These are phyloP conservation scores for Camelina hispida DNA, from an alignment of 345 rosid genomes.

Conservation along the genomic window DNA sequence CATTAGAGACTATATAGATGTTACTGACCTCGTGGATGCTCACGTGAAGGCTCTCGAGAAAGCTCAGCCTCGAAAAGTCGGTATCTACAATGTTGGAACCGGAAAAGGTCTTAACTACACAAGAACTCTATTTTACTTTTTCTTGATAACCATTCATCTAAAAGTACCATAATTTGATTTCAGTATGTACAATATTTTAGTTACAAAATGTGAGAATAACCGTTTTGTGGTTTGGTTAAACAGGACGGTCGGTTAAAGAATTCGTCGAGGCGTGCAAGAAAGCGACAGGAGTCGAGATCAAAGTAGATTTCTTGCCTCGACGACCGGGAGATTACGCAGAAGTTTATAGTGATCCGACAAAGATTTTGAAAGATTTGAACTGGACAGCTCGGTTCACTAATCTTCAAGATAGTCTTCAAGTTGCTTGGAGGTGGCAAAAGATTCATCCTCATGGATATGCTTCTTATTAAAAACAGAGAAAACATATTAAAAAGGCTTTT, in stretches of 20 bases:
- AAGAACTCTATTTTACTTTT: not conserved
- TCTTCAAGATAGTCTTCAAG: slow-evolving; percentile 74
- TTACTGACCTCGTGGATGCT: slow-evolving; percentile 96
- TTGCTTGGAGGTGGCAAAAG: slow-evolving; percentile 98
- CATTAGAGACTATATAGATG: slow-evolving; percentile 92
- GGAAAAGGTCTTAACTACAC: slow-evolving; percentile 57
- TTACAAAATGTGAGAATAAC: slow-evolving; percentile 4
- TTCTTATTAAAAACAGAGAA: slow-evolving; percentile 39
- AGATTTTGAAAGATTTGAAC: slow-evolving; percentile 73
- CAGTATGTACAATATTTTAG: slow-evolving; percentile 3
- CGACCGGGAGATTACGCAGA: slow-evolving; percentile 97
- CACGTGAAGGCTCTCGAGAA: slow-evolving; percentile 95
- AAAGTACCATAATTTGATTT: not conserved
- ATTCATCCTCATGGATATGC: slow-evolving; percentile 75
- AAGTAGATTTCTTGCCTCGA: slow-evolving; percentile 78
- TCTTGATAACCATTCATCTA: not conserved
- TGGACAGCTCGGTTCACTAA: slow-evolving; percentile 86
- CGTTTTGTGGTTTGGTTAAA: slow-evolving; percentile 15
- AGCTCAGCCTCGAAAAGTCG: slow-evolving; percentile 73
- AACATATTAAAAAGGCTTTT: not conserved
- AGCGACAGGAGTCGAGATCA: slow-evolving; percentile 78
- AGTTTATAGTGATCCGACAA: slow-evolving; percentile 87
- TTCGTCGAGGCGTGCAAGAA: slow-evolving; percentile 97
- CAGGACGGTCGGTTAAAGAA: slow-evolving; percentile 89
- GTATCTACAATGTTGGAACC: slow-evolving; percentile 97